A percentile compares a stretch with the other conserved stretches of the same genome.
Conservation (phyloP, 495 filamentous ascomycete genomes). For the Penicillium simplicissimum region DNA sequence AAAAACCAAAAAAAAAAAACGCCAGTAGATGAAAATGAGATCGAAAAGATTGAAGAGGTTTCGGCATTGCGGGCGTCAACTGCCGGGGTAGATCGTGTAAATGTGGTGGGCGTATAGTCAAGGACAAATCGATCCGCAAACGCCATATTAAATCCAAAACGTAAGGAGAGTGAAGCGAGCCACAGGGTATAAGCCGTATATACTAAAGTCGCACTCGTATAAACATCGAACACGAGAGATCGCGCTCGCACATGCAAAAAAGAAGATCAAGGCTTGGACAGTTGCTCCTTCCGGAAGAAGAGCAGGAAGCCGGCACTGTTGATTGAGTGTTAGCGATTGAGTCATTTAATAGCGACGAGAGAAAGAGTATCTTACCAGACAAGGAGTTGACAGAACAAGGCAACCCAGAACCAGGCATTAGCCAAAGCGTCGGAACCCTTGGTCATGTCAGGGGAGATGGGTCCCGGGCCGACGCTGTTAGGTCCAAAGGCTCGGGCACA, state of each 20-base stretch:
- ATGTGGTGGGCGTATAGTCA: not conserved
- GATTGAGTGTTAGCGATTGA: constrained; percentile 8
- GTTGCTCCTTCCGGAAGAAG: constrained; percentile 52
- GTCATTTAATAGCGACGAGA: not conserved
- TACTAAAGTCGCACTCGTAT: not conserved
- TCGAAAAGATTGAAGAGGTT: not conserved
- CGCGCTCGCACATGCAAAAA: not conserved
- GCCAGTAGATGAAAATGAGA: not conserved
- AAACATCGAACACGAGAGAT: not conserved
- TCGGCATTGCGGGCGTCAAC: not conserved
- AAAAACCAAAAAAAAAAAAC: too few species aligned
- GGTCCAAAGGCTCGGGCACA: constrained; percentile 48
- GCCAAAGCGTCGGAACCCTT: constrained; percentile 45
- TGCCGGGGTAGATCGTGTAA: not conserved
- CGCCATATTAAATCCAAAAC: not conserved
- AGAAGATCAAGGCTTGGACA: constrained; percentile 10
- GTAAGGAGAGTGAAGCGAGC: not conserved
- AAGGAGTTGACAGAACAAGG: constrained; percentile 58
- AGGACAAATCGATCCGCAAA: not conserved
- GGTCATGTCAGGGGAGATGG: constrained; percentile 46
- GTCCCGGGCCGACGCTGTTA: constrained; percentile 46
- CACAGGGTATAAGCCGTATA: constrained; percentile 9
- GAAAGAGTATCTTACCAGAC: constrained; percentile 44
- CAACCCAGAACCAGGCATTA: constrained; percentile 67
- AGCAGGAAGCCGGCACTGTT: constrained; percentile 57